Conservation (phyloP, 495 filamentous ascomycete genomes). For the Aspergillus nidulans region DNA sequence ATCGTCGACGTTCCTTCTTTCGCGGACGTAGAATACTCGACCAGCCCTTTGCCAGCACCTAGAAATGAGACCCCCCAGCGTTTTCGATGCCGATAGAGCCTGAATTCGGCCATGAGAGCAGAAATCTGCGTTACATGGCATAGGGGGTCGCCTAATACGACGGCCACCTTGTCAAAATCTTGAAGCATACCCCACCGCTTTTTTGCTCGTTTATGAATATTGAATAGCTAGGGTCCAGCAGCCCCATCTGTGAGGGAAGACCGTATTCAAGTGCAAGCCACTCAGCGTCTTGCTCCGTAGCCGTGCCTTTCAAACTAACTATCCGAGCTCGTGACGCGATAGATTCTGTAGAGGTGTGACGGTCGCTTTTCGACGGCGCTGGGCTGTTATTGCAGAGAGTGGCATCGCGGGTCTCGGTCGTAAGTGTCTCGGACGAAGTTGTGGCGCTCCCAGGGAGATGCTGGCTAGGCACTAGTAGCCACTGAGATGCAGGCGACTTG, state of each 20-base stretch:
- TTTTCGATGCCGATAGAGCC: constrained; percentile 24
- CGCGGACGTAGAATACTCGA: constrained; percentile 11
- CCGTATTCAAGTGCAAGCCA: constrained; percentile 30
- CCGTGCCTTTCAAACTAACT: background rate
- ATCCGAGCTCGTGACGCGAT: background rate
- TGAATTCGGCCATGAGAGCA: constrained; percentile 33
- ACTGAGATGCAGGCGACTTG: background rate
- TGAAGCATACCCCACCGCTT: constrained; percentile 38
- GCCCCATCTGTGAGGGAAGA: constrained; percentile 41
- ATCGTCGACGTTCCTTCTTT: constrained; percentile 29
- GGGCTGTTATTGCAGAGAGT: background rate
- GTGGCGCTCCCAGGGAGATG: background rate
- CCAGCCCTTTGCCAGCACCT: constrained; percentile 25
- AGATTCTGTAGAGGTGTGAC: background rate
- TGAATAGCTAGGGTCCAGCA: constrained; percentile 39
- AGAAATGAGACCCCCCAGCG: constrained; percentile 35
- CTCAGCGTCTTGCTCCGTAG: constrained; percentile 1
- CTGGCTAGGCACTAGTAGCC: background rate
- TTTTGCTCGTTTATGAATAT: constrained; percentile 35
- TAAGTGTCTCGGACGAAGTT: background rate
- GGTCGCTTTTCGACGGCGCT: background rate
- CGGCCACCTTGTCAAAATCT: constrained; percentile 31
- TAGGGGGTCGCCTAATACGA: constrained; percentile 40
- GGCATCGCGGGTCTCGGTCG: background rate
- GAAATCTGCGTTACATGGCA: constrained; percentile 22